Conservation (phyloP, 2,329 filamentous ascomycete species). For the Venturia effusa region DNA sequence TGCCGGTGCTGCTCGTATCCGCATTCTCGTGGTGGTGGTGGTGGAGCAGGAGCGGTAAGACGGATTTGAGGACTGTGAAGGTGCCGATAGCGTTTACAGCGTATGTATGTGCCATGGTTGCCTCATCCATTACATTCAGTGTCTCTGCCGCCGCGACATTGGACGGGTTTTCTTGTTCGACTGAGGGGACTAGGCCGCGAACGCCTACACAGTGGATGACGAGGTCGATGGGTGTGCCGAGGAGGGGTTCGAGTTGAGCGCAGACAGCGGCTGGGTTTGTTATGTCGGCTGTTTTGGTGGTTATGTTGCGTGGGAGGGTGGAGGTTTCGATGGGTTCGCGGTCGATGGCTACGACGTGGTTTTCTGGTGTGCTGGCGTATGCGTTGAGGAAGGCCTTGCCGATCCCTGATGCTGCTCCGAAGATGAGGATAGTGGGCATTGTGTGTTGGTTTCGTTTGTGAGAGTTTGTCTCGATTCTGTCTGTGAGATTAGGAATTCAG, state of each 20-base stretch:
- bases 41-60: slow-evolving; percentile 25
- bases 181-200: slow-evolving; percentile 29
- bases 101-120: slow-evolving; percentile 28
- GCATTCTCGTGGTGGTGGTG: background rate
- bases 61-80: slow-evolving; percentile 27
- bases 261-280: slow-evolving; percentile 18
- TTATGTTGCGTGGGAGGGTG: slow-evolving; percentile 5
- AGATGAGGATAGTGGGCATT: slow-evolving; percentile 21
- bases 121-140: slow-evolving; percentile 26
- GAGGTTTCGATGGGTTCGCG: slow-evolving; percentile 13
- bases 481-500: too few species aligned
- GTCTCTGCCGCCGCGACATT: slow-evolving; percentile 32
- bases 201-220: slow-evolving; percentile 35
- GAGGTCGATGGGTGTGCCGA: slow-evolving; percentile 24
- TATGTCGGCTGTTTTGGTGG: slow-evolving; percentile 18
- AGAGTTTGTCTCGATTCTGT: background rate
- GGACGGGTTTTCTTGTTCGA: slow-evolving; percentile 18
- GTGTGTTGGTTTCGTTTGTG: background rate
- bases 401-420: slow-evolving; percentile 29
- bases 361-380: slow-evolving; percentile 15
- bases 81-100: slow-evolving; percentile 33
- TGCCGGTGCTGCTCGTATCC: background rate
- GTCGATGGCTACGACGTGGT: slow-evolving; percentile 24
- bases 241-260: slow-evolving; percentile 12
- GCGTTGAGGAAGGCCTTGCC: slow-evolving; percentile 24